Evolutionary conservation across 2,329 filamentous ascomycete species (phyloP).

Genomic region (Penicillium freii): DNA sequence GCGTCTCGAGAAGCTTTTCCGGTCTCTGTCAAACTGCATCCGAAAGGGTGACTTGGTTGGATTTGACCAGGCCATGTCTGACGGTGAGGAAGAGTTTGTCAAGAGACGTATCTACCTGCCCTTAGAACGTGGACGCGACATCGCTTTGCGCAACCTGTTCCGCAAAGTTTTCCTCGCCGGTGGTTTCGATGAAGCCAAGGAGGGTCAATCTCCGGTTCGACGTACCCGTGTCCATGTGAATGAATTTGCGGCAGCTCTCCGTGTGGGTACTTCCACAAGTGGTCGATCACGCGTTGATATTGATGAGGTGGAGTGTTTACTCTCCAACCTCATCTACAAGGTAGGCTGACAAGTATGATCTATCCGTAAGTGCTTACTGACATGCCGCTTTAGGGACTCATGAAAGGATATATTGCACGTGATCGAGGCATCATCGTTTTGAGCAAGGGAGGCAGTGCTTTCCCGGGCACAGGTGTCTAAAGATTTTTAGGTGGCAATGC

Average conservation of each 20-base stretch:
- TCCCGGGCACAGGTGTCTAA: slow-evolving; percentile 79
- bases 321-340: slow-evolving; percentile 99
- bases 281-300: slow-evolving; percentile 64
- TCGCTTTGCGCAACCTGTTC: slow-evolving; percentile 85
- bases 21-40: slow-evolving; percentile 75
- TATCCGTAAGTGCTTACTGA: neutral
- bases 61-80: slow-evolving; percentile 78
- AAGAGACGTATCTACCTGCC: slow-evolving; percentile 92
- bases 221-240: slow-evolving; percentile 75
- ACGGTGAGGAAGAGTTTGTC: slow-evolving; percentile 88
- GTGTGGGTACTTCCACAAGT: slow-evolving; percentile 60
- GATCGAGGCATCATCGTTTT: slow-evolving; percentile 87
- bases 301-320: slow-evolving; percentile 91
- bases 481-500: neutral
- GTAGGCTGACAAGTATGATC: slow-evolving; percentile 50
- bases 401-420: slow-evolving; percentile 97
- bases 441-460: slow-evolving; percentile 81
- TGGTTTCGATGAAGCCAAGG: slow-evolving; percentile 75
- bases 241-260: slow-evolving; percentile 82
- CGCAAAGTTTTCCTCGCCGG: slow-evolving; percentile 85
- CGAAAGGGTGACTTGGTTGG: slow-evolving; percentile 75
- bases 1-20: slow-evolving; percentile 71
- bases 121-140: slow-evolving; percentile 85
- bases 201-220: slow-evolving; percentile 59
- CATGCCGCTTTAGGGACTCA: slow-evolving; percentile 64